Base-by-base conservation (phyloP, 768 basidiomycete genomes). In the Hortiboletus flavorubellus region DNA sequence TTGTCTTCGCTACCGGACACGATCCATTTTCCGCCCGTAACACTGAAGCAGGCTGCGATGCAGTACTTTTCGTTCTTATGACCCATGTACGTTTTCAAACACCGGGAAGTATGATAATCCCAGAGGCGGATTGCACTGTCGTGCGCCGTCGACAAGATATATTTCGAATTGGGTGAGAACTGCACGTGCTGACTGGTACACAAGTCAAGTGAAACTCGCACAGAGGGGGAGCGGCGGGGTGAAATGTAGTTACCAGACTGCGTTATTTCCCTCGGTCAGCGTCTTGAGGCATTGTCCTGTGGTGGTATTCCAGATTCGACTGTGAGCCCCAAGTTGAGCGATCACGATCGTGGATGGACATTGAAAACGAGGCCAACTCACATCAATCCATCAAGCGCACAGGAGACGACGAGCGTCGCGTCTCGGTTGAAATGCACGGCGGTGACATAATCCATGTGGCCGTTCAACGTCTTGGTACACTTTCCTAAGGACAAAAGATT, bases 221-320 rank as follows among this genome's bases (percentile, higher is more conserved):
- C 10, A 35, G 15, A n/a, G 21, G 15, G 21, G n/a, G 16, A 23
- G 16, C 10, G 37, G 4, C 8, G n/a, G 15, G 9, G 34, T 34
- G 6, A 34, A 47, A 51, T 9, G 10, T 40, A 42, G 15, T 65
- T 61, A 92, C 89, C 84, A 94, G 59, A 93, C 80, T 2, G 93
- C 89, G 43, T 90, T 84, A 48, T 89, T 85, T 16, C 91, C 91
- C 72, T 97, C 93, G 10, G 92, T 90, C 26, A 99, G 80, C 0
- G 96, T 98, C 72, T 97, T 98, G 30, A 99, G 80, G 71, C 96
- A 99, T 65, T 98, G 94, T 0, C 94, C 95, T 18, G 90, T 87
- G 18, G 84, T 81, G 0, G 91, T 87, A 60, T 93, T 92, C 96
- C 96, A 99, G 69, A 99, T 89, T 30, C 96, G 95, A 64, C 96